Evolutionary conservation across 768 basidiomycete species (phyloP).

Genomic region (Collybiopsis luxurians): DNA sequence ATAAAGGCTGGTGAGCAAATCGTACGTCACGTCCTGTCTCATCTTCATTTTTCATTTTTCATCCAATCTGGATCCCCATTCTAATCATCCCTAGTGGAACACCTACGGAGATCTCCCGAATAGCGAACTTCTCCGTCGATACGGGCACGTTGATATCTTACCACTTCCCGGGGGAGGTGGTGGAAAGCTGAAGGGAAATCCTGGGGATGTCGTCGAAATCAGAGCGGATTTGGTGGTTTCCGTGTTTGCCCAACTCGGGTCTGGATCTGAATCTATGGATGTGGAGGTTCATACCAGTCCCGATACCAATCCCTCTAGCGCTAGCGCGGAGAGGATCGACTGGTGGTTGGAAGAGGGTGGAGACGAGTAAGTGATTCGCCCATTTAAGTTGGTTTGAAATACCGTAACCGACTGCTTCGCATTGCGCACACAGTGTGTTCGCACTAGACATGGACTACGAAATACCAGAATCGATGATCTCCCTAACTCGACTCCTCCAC

Average conservation of each 20-base stretch:
- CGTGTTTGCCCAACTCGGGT: slow-evolving; percentile 26
- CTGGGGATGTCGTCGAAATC: slow-evolving; percentile 77
- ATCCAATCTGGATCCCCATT: neutral
- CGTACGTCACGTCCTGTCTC: slow-evolving; percentile 56
- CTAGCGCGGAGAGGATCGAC: slow-evolving; percentile 63
- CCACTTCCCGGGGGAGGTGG: slow-evolving; percentile 44
- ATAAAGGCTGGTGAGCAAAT: slow-evolving; percentile 86
- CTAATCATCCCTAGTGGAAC: slow-evolving; percentile 63
- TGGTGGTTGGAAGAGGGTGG: slow-evolving; percentile 93
- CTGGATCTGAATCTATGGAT: neutral
- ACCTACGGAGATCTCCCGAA: slow-evolving; percentile 95
- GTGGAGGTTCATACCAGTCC: too few relatives aligned
- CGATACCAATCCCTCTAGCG: too few relatives aligned
- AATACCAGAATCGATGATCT: slow-evolving; percentile 55
- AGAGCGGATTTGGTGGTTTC: slow-evolving; percentile 66
- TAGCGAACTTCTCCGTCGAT: slow-evolving; percentile 88
- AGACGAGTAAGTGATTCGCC: slow-evolving; percentile 76
- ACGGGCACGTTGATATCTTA: slow-evolving; percentile 87
- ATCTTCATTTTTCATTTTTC: neutral
- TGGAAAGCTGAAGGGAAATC: slow-evolving; percentile 76
- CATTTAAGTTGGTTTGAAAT: too few relatives aligned
- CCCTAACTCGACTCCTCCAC: slow-evolving; percentile 63
- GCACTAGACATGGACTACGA: slow-evolving; percentile 50
- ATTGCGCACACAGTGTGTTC: slow-evolving; percentile 58
- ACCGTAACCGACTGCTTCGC: too few relatives aligned